phyloP scores from a whole-genome alignment of 2,329 filamentous ascomycete species.

The Arthroderma uncinatum region DNA sequence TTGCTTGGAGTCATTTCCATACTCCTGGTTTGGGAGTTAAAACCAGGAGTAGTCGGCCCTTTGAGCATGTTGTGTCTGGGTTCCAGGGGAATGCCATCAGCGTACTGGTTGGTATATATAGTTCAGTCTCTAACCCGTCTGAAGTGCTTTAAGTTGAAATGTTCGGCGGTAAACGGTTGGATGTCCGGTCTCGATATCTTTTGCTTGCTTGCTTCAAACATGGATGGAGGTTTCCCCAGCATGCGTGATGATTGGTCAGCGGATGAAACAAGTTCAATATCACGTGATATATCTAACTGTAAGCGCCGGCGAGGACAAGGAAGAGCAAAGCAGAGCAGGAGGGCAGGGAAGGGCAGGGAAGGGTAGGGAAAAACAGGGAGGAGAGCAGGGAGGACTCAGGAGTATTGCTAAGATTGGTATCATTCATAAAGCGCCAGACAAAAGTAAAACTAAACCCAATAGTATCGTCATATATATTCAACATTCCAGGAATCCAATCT shows the following conservation, averaged over 20 bases:
- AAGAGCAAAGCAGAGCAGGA: too few species aligned
- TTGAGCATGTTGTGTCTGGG: neutral
- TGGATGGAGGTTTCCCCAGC: neutral
- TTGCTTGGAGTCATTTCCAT: neutral
- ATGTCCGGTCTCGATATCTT: neutral
- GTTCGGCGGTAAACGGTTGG: neutral
- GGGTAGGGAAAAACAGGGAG: too few species aligned
- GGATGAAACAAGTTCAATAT: neutral
- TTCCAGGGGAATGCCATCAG: neutral
- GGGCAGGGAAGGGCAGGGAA: too few species aligned
- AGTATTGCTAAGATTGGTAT: too few species aligned
- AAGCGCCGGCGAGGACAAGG: neutral
- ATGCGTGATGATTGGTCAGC: neutral
- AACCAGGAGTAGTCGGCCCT: neutral
- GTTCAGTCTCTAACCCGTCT: neutral
- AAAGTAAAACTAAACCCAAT: too few species aligned
- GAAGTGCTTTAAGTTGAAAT: neutral
- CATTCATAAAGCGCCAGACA: too few species aligned
- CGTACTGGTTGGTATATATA: constrained; percentile 2
- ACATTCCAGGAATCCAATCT: too few species aligned
- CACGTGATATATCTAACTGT: neutral
- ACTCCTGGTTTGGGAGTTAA: neutral
- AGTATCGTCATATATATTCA: too few species aligned
- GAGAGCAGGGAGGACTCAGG: too few species aligned
- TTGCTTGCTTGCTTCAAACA: constrained; percentile 2